A percentile compares a stretch with the other conserved stretches of the same genome.
These are phyloP conservation scores for Silene latifolia DNA, from an alignment of 148 eudicot genomes.

Conservation along the genomic window DNA sequence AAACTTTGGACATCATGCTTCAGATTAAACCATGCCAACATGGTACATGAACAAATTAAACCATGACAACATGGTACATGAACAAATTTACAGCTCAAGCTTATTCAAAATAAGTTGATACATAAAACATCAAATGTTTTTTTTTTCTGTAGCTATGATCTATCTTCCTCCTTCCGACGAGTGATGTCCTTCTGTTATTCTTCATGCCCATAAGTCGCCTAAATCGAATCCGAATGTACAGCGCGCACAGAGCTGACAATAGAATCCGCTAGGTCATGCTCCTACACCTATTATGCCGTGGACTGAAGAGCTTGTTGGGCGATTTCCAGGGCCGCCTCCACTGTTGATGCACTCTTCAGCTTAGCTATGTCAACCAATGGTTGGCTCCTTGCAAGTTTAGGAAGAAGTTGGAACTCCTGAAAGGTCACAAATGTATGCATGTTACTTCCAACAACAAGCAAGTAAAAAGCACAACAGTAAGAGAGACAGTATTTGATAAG, in stretches of 20 bases:
- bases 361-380: conserved; percentile 67
- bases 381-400: conserved; percentile 76
- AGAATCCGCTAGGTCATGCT: not conserved
- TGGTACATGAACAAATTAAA: not conserved
- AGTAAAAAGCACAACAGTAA: not conserved
- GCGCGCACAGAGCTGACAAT: not conserved
- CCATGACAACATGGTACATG: not conserved
- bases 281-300: conserved; percentile 20
- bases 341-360: conserved; percentile 76
- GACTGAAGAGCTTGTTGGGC: conserved; percentile 44
- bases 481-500: too few species aligned
- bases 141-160: not conserved
- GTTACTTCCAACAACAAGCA: not conserved
- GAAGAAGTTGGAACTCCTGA: conserved; percentile 92
- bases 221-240: not conserved
- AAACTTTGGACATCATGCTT: too few species aligned
- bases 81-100: not conserved
- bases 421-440: not conserved
- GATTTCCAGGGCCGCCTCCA: conserved; percentile 83
- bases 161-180: not conserved
- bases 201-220: not conserved
- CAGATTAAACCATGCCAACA: too few species aligned
- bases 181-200: not conserved
- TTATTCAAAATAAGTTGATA: conserved; percentile 2
- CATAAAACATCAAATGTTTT: conserved; percentile 10